A percentile compares a stretch with the other conserved stretches of the same genome.
Evolutionary conservation across 352 stramenopile species (phyloP).

Genomic region (Globisporangium emineosum): DNA sequence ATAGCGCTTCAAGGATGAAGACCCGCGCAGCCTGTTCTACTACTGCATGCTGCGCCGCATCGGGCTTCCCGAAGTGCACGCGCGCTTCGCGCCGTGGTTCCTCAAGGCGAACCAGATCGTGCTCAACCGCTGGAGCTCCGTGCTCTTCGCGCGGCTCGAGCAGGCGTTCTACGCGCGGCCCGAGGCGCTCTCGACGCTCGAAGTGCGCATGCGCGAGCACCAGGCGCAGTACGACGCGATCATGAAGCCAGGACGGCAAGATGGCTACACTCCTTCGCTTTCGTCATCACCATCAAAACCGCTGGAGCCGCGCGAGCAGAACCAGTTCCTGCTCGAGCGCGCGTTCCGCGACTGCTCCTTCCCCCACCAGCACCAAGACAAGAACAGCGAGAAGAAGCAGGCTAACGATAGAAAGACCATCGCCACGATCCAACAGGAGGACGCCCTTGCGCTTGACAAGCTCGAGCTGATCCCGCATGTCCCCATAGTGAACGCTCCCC

Average conservation of each 20-base stretch:
- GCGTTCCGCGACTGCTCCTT: conserved; percentile 76
- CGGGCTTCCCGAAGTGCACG: conserved; percentile 65
- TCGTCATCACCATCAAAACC: background rate
- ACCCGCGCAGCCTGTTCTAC: conserved; percentile 69
- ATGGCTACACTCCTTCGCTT: background rate
- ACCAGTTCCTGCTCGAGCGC: conserved; percentile 51
- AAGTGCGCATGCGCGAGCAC: conserved; percentile 56
- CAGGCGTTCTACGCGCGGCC: conserved; percentile 55
- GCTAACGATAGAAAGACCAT: conserved; percentile 20
- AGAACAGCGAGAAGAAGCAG: conserved; percentile 21
- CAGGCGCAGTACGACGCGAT: conserved; percentile 40
- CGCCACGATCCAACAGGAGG: conserved; percentile 28
- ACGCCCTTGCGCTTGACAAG: conserved; percentile 28
- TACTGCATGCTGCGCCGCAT: conserved; percentile 74
- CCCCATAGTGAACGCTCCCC: conserved; percentile 30
- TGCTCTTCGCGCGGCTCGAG: conserved; percentile 66
- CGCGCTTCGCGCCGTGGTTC: conserved; percentile 75
- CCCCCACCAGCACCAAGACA: conserved; percentile 25
- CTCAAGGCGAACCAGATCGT: conserved; percentile 71
- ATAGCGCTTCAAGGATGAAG: conserved; percentile 62
- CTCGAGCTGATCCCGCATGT: conserved; percentile 53
- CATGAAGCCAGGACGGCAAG: conserved; percentile 24
- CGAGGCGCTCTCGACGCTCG: conserved; percentile 56
- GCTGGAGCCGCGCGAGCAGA: conserved; percentile 46
- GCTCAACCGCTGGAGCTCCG: conserved; percentile 63